Evolutionary conservation across 441 rosid genomes (phyloP), one percentile per base, ranked within the genome.

Genomic region (Rhodomyrtus psidioides): DNA sequence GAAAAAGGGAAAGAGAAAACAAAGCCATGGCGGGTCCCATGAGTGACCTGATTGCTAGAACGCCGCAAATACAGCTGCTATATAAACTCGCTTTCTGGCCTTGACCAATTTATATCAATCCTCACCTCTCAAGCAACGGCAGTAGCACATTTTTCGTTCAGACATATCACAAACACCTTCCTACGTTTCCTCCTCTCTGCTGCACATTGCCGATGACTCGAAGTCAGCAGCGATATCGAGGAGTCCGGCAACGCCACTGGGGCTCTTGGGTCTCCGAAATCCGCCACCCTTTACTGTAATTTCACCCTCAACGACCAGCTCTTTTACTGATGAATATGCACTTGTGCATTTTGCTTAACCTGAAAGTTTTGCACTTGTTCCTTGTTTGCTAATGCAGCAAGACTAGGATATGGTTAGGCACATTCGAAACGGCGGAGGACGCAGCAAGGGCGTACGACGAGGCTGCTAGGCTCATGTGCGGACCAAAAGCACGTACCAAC

Each of bases 191-290:
- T 74, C 27, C 75, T 44, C n/a, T 53, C 79, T 39, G 23, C 86
- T 88, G 86, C 84, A 44, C 44, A 55, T 30, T 26, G 4, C n/a
- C 86, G 85, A 95, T 96, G 99, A 97, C 98, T 83, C 91, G 98
- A 87, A 96, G 95, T 12, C 99, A 96, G 85, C 99, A 95, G 89
- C 92, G 99, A 30, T 97, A 93, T 84, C 94, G 99, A 59, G 99
- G 99, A 24, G 99, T 97, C 58, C 93, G 99, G 86, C 99, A 97
- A 62, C 92, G 99, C 89, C 99, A 97, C 86, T 97, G 99, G 99
- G 99, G 99, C 75, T 97, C 99, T 79, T 97, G 99, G 99, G 99
- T 97, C 23, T 97, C 99, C 55, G 99, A 97, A 89, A 97, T 97
- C 85, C 99, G 99, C 54, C 99, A 97, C 86, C 99, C 99, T 85